phyloP scores from a whole-genome alignment of 1,139 yeast genomes.

The Kazachstania sp. region DNA sequence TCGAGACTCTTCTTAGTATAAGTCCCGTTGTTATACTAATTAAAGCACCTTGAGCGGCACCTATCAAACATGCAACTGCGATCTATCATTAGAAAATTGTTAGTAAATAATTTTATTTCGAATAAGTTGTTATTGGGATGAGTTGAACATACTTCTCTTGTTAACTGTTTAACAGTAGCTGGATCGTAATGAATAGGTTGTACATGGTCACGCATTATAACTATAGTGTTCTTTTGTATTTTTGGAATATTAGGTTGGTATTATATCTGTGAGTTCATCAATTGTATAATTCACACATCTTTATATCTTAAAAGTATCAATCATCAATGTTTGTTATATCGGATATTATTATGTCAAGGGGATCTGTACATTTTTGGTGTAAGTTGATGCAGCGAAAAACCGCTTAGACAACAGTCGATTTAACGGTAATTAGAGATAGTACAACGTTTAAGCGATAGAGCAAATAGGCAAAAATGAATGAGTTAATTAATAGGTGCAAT shows the following conservation, averaged over 20 bases:
- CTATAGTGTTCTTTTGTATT: background rate
- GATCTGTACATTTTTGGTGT: no score
- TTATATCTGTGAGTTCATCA: no score
- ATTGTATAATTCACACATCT: no score
- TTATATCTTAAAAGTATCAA: no score
- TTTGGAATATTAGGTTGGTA: background rate
- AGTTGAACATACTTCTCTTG: conserved; percentile 14
- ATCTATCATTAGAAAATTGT: conserved; percentile 19
- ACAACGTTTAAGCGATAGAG: background rate
- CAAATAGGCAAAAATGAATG: background rate
- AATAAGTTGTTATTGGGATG: no score
- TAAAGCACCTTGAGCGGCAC: conserved; percentile 35
- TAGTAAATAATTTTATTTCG: background rate
- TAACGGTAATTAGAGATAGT: background rate
- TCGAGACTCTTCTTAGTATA: conserved; percentile 29
- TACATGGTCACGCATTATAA: conserved; percentile 18
- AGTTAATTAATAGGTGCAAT: background rate
- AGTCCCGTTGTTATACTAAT: conserved; percentile 31
- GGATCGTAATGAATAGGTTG: conserved; percentile 33
- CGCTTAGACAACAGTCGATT: background rate
- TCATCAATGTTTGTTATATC: no score
- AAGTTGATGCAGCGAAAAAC: no score
- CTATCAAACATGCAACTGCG: conserved; percentile 31
- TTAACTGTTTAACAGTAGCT: conserved; percentile 28
- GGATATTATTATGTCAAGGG: no score